Evolutionary conservation across 805 yeast species (phyloP), one percentile per base, ranked within the genome.

Genomic region (Torulaspora delbrueckii): DNA sequence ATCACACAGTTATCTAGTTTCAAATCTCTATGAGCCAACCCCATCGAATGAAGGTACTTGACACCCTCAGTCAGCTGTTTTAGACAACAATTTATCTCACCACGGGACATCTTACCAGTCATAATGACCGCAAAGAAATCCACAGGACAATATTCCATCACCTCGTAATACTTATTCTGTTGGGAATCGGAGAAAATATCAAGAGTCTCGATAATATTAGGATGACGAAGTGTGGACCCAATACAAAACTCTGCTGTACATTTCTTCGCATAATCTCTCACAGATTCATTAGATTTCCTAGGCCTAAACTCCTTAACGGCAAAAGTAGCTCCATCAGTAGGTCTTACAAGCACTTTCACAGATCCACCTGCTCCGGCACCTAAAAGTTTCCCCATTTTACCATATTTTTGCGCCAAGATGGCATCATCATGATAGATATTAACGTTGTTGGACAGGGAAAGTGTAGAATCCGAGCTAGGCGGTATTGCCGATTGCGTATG

Each of bases 341-440:
- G 82, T 56, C 91, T 76, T 7, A 75, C 76, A 19, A 86, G 73
- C 37, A 85, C 69, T 54, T 85, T 74, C n/a, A 86, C 95, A 1
- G 89, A 78, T 5, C 95, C 95, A 40, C 95, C 95, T 9, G 93
- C 95, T 46, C 95, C 95, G 1, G 88, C 80, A 13, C 95, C 95
- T 38, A 86, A 65, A 47, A 82, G 75, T 60, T 83, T 82, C 40
- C 91, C 90, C 50, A 83, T 63, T 53, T 78, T 82, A 45, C 91
- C 87, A 60, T 85, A 86, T 57, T 84, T 81, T 47, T 72, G 73
- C 9, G 74, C 73, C 39, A 79, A 60, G 0, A 75, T 71, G 10
- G 81, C 77, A 48, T 77, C 82, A 32, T 73, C 73, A 51, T 74
- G 79, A 52, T 66, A 66, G 13, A 74, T 76, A 66, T 58, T 60